phyloP scores from a whole-genome alignment of 176 grass and related monocot genomes.

The Raddia guianensis region DNA sequence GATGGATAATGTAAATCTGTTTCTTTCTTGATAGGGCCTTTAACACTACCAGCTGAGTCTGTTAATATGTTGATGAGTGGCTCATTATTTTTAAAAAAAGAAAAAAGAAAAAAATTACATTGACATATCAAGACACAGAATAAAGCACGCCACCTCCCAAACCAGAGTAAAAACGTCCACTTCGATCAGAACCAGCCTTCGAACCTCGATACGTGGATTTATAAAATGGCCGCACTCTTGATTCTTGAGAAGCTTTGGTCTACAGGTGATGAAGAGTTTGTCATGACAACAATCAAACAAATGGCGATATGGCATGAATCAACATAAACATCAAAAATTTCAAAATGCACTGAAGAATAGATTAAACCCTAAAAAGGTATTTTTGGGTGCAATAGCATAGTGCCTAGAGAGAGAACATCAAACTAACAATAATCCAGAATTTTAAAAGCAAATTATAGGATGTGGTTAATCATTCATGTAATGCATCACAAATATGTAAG shows the following conservation, averaged over 20 bases:
- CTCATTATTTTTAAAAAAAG: not conserved
- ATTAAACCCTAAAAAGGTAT: not conserved
- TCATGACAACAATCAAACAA: conserved; percentile 11
- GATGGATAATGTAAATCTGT: conserved; percentile 31
- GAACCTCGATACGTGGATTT: conserved; percentile 49
- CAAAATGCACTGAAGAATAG: not conserved
- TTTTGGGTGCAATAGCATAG: conserved; percentile 13
- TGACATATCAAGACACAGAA: conserved; percentile 18
- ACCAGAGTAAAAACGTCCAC: conserved; percentile 37
- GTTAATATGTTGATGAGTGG: conserved; percentile 12
- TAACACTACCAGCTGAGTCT: conserved; percentile 38
- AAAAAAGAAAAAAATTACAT: not conserved
- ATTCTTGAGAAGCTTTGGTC: conserved; percentile 58
- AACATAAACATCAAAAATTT: conserved; percentile 19
- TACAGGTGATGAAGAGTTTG: conserved; percentile 36
- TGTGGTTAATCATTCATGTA: not conserved
- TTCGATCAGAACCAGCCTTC: conserved; percentile 55
- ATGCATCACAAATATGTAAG: conserved; percentile 18
- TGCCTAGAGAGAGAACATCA: not conserved
- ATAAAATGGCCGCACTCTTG: conserved; percentile 49
- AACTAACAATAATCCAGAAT: not conserved
- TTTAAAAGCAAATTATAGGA: conserved; percentile 3
- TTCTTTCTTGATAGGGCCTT: conserved; percentile 60
- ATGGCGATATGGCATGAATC: conserved; percentile 19
- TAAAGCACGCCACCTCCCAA: conserved; percentile 45